phyloP scores from a whole-genome alignment of 1,284 basidiomycete genomes.

The Schizopora paradoxa region DNA sequence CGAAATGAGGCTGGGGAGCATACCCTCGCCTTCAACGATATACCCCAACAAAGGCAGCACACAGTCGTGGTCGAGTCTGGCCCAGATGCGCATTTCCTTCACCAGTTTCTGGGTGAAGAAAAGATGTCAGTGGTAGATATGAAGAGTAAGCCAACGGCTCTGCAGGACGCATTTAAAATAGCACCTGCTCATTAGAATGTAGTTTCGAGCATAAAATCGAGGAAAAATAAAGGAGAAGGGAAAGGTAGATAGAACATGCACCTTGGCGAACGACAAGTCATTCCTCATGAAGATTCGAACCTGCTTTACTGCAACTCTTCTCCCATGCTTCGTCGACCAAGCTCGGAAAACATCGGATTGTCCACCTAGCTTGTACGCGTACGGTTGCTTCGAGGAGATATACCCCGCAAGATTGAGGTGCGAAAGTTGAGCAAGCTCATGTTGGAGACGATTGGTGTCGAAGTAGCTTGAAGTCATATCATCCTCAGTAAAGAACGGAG shows the following conservation, averaged over 20 bases:
- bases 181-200: neutral
- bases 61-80: constrained; percentile 2
- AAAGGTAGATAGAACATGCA: too few species aligned
- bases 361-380: too few species aligned
- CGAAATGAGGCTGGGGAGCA: constrained; percentile 6
- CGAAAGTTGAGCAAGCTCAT: too few species aligned
- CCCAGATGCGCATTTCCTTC: constrained; percentile 7
- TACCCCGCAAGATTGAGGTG: too few species aligned
- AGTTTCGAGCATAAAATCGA: too few species aligned
- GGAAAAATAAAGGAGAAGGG: too few species aligned
- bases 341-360: constrained; percentile 2
- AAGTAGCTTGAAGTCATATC: too few species aligned
- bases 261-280: neutral
- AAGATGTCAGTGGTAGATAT: too few species aligned
- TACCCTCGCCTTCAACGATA: neutral
- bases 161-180: neutral
- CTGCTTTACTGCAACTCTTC: constrained; percentile 3
- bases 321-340: neutral
- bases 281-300: neutral
- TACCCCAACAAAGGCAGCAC: constrained; percentile 6
- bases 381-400: too few species aligned
- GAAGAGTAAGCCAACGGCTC: too few species aligned
- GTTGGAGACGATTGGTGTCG: too few species aligned
- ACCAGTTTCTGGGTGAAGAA: neutral
- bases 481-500: too few species aligned